phyloP scores from a whole-genome alignment of 2,329 filamentous ascomycete genomes.

The Penicillium sp. region DNA sequence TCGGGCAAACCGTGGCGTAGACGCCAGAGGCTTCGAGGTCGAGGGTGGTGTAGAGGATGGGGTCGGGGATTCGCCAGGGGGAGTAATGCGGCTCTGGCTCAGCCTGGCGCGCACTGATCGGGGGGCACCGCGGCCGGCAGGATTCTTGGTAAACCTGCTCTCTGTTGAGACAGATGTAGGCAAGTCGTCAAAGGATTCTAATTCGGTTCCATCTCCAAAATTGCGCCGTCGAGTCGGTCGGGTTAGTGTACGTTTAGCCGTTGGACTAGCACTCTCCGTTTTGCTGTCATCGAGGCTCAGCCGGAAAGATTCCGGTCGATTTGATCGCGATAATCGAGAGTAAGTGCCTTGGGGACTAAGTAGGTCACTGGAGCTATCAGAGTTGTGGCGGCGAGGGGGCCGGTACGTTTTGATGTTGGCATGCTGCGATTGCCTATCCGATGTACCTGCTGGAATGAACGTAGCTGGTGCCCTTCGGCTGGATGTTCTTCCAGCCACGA shows the following conservation, averaged over 20 bases:
- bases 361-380: conserved; percentile 63
- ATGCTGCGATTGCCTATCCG: conserved; percentile 75
- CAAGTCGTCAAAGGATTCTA: conserved; percentile 92
- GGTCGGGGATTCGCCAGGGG: conserved; percentile 42
- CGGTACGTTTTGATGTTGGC: conserved; percentile 69
- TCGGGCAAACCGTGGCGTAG: conserved; percentile 63
- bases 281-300: conserved; percentile 47
- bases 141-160: conserved; percentile 78
- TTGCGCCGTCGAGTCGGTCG: conserved; percentile 69
- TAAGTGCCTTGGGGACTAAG: conserved; percentile 40
- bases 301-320: conserved; percentile 52
- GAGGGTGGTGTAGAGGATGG: conserved; percentile 61
- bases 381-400: conserved; percentile 77
- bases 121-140: conserved; percentile 66
- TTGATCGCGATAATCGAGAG: conserved; percentile 41
- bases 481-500: conserved; percentile 37
- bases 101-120: conserved; percentile 59
- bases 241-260: conserved; percentile 69
- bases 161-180: conserved; percentile 83
- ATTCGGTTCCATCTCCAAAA: conserved; percentile 89
- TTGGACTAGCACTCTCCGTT: conserved; percentile 53
- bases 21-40: conserved; percentile 48
- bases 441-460: conserved; percentile 76
- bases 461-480: conserved; percentile 65
- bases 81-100: conserved; percentile 43